Evolutionary conservation across 345 rosid genomes (phyloP).

Genomic region (Moricandia moricandioides): DNA sequence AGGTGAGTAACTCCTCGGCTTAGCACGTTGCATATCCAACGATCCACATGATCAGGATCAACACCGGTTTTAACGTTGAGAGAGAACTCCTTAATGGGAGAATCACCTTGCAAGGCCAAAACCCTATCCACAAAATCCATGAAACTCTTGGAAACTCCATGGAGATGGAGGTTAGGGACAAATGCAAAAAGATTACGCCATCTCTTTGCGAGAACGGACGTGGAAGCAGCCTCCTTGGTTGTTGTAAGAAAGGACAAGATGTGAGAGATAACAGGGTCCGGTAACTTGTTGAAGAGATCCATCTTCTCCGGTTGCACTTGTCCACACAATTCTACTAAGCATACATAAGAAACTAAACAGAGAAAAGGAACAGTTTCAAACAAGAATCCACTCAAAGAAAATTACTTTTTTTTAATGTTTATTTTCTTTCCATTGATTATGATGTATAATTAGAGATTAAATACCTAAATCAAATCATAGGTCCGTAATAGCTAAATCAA

Average conservation of each 20-base stretch:
- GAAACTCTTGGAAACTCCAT: neutral
- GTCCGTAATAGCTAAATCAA: neutral
- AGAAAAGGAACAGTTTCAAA: too few species aligned
- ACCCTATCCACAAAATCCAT: conserved; percentile 21
- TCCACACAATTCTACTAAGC: too few species aligned
- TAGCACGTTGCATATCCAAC: conserved; percentile 23
- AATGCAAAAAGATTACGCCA: neutral
- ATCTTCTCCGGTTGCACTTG: neutral
- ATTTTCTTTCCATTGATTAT: too few species aligned
- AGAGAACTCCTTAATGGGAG: conserved; percentile 11
- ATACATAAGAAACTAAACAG: too few species aligned
- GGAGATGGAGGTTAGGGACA: neutral
- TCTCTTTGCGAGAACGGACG: neutral
- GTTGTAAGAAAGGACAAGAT: neutral
- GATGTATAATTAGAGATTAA: too few species aligned
- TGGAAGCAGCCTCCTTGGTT: neutral
- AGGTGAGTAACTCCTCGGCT: conserved; percentile 27
- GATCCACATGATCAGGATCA: conserved; percentile 10
- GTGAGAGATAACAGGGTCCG: neutral
- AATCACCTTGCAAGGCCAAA: conserved; percentile 9
- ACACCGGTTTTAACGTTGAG: conserved; percentile 9
- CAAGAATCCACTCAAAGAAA: too few species aligned
- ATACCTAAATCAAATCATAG: too few species aligned
- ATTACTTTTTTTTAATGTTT: too few species aligned
- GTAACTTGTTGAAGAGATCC: neutral